Percentiles rank a stretch among this genome's conserved stretches.
These are phyloP conservation scores for Amylostereum chailletii DNA, from an alignment of 1,284 basidiomycete species.

Conservation along the genomic window DNA sequence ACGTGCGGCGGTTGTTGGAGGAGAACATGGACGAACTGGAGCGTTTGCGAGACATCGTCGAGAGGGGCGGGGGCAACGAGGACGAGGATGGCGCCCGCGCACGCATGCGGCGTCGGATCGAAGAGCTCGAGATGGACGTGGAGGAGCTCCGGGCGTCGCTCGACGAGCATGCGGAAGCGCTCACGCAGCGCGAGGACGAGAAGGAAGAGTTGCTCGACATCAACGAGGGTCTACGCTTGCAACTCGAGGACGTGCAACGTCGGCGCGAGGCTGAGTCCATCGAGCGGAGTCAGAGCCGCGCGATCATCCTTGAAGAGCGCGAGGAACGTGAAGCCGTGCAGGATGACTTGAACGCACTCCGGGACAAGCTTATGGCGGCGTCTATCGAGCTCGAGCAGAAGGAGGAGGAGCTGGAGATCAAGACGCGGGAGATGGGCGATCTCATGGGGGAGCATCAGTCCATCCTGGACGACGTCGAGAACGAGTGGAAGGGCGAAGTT, in stretches of 20 bases:
- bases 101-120: slow-evolving; percentile 34
- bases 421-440: slow-evolving; percentile 64
- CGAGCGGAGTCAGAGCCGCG: slow-evolving; percentile 64
- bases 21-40: slow-evolving; percentile 73
- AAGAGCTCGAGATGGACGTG: slow-evolving; percentile 59
- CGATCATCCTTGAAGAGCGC: slow-evolving; percentile 56
- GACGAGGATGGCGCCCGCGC: slow-evolving; percentile 27
- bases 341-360: slow-evolving; percentile 54
- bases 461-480: slow-evolving; percentile 61
- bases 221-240: slow-evolving; percentile 50
- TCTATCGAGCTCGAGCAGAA: slow-evolving; percentile 76
- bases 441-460: slow-evolving; percentile 57
- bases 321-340: slow-evolving; percentile 67
- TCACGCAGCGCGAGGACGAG: slow-evolving; percentile 56
- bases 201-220: slow-evolving; percentile 62
- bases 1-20: slow-evolving; percentile 55
- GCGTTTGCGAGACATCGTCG: slow-evolving; percentile 53
- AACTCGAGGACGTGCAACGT: slow-evolving; percentile 61
- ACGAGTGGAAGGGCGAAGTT: slow-evolving; percentile 72
- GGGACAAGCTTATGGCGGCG: slow-evolving; percentile 69
- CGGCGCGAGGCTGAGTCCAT: slow-evolving; percentile 50
- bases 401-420: slow-evolving; percentile 74
- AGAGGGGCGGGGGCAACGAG: slow-evolving; percentile 35
- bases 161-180: slow-evolving; percentile 51
- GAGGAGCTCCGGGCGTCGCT: slow-evolving; percentile 50